Base-by-base conservation (phyloP, 495 filamentous ascomycete species). In the Gamarada debralockiae region DNA sequence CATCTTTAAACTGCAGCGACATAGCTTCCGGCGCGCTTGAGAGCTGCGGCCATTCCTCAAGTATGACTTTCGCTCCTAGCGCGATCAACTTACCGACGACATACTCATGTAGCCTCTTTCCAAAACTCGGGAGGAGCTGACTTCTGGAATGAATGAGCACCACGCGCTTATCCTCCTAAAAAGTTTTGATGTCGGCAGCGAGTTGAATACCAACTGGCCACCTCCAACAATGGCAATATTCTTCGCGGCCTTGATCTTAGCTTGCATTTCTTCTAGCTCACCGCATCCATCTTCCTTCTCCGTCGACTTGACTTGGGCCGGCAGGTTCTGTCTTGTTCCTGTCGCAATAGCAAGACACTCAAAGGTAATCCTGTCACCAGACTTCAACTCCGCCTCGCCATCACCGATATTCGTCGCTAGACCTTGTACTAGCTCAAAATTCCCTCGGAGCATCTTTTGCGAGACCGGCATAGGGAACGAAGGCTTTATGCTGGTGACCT, bases 141-240 rank as follows among this genome's bases (percentile, higher is more conserved):
- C 63, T 58, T 20, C 82, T 64, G 4, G 80, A 84, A 58, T 85
- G 81, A 3, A 86, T 68, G 18, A 86, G 65, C 0, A 70, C 71
- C 21, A 85, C 74, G 3, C 73, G 64, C 65, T 84, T 84, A 0
- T 79, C 75, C 0, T 76, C 78, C 50, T 79, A 82, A 17, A 68
- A 66, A 15, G 71, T 73, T 65, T 83, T 84, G 38, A 82, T 66
- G 57, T 86, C 82, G 3, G 75, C 72, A 0, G 80, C 80, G 60
- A 83, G 65, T 63, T 86, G 76, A 0, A 85, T 73, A 1, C 82
- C 82, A 0, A 82, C 80, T 3, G 82, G 78, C 1, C 82, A 1
- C 78, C 82, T 3, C 82, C 82, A 1, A 83, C 73, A 17, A 86
- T 71, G 5, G 78, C 66, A 45, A 85, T 72, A 0, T 71, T 73